These are phyloP conservation scores for Blastobotrys americana DNA, from an alignment of 805 yeast species.

Conservation along the genomic window DNA sequence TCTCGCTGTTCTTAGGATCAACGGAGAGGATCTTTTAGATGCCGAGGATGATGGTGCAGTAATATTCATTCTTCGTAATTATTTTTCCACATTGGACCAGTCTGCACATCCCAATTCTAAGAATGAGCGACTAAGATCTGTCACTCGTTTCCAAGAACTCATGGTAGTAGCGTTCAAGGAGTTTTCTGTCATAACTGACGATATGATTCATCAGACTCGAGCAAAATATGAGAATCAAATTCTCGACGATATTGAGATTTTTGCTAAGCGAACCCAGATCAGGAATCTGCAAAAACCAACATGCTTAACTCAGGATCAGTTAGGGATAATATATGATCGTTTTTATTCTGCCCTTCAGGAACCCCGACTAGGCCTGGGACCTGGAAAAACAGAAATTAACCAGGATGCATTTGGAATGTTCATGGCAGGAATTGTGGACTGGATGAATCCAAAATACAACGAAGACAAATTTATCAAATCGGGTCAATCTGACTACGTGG, in stretches of 20 bases:
- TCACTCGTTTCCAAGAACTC: constrained; percentile 82
- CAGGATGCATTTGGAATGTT: constrained; percentile 64
- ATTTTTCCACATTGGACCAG: constrained; percentile 68
- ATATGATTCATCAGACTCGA: constrained; percentile 61
- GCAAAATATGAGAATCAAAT: constrained; percentile 66
- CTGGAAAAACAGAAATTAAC: constrained; percentile 56
- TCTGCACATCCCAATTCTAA: constrained; percentile 68
- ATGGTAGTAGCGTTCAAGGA: constrained; percentile 90
- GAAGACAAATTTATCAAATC: constrained; percentile 4
- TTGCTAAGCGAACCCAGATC: constrained; percentile 86
- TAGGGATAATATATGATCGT: constrained; percentile 74
- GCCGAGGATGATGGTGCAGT: constrained; percentile 91
- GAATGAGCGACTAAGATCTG: constrained; percentile 53
- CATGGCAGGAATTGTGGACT: constrained; percentile 72
- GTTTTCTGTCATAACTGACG: constrained; percentile 72
- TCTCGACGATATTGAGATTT: constrained; percentile 76
- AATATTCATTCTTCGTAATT: constrained; percentile 74
- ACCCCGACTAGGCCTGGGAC: constrained; percentile 38
- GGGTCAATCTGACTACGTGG: constrained; percentile 41
- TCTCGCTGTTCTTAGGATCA: constrained; percentile 77
- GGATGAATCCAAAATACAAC: constrained; percentile 40
- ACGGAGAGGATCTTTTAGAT: constrained; percentile 72
- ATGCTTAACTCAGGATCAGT: constrained; percentile 48
- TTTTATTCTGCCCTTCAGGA: constrained; percentile 71
- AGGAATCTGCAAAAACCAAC: constrained; percentile 74